These are phyloP conservation scores for Misopates orontium DNA, from an alignment of 257 asterid species.

Conservation along the genomic window DNA sequence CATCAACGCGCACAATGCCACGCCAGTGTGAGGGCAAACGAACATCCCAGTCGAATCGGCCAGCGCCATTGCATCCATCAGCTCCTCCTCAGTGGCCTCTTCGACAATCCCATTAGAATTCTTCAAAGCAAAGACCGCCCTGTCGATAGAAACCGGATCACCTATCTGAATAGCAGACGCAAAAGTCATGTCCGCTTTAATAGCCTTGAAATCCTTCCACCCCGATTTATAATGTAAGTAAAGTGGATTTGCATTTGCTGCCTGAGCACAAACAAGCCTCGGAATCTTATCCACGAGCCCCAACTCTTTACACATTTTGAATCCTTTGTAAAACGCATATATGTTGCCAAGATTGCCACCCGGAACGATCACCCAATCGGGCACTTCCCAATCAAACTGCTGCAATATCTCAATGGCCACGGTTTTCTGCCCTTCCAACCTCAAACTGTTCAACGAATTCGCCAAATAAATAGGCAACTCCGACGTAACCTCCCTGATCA, in stretches of 20 bases:
- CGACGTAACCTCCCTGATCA: constrained; percentile 77
- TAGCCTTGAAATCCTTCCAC: constrained; percentile 75
- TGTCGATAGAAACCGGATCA: constrained; percentile 81
- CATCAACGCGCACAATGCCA: constrained; percentile 69
- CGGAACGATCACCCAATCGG: constrained; percentile 90
- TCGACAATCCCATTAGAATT: constrained; percentile 73
- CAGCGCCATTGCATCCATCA: constrained; percentile 91
- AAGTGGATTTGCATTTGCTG: constrained; percentile 82
- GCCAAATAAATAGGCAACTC: constrained; percentile 85
- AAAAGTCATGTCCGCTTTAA: constrained; percentile 76
- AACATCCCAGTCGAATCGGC: constrained; percentile 96
- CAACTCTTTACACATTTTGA: constrained; percentile 76
- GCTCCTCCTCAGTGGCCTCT: constrained; percentile 88
- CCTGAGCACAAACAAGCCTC: constrained; percentile 85
- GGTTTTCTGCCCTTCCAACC: constrained; percentile 87
- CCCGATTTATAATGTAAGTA: constrained; percentile 69
- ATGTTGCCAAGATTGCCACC: constrained; percentile 88
- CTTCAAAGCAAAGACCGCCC: constrained; percentile 77
- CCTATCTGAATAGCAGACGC: constrained; percentile 95
- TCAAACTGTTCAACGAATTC: constrained; percentile 72
- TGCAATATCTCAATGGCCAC: constrained; percentile 84
- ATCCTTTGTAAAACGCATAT: constrained; percentile 85
- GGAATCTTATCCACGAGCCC: constrained; percentile 86
- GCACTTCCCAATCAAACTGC: constrained; percentile 90
- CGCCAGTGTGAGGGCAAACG: constrained; percentile 91